These are phyloP conservation scores for Jamesozyma rosinii DNA, from an alignment of 805 yeast species.

Conservation along the genomic window DNA sequence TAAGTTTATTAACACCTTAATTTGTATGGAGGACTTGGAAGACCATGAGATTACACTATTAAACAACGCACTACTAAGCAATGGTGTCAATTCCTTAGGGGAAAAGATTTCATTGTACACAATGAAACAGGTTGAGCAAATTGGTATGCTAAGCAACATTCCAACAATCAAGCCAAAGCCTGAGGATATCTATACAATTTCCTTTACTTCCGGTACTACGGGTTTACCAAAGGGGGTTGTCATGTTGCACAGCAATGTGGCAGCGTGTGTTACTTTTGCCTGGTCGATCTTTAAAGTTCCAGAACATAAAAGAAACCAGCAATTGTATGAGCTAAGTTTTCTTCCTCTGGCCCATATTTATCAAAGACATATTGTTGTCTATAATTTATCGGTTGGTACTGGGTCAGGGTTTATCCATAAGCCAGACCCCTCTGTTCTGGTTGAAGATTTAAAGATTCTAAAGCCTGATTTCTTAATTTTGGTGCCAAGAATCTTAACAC, in stretches of 20 bases:
- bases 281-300: constrained; percentile 31
- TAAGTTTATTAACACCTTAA: constrained; percentile 39
- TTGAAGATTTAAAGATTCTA: constrained; percentile 48
- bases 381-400: constrained; percentile 40
- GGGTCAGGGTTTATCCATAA: constrained; percentile 48
- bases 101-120: constrained; percentile 35
- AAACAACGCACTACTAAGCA: constrained; percentile 22
- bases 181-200: constrained; percentile 48
- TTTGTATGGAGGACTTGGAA: constrained; percentile 45
- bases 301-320: constrained; percentile 15
- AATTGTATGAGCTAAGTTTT: constrained; percentile 34
- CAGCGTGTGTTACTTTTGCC: constrained; percentile 41
- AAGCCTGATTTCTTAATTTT: constrained; percentile 46
- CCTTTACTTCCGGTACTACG: constrained; percentile 70
- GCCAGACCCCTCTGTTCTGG: constrained; percentile 41
- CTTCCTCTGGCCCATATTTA: constrained; percentile 54
- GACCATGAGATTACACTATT: constrained; percentile 29
- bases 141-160: constrained; percentile 37
- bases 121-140: constrained; percentile 33
- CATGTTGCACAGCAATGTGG: constrained; percentile 42
- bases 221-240: constrained; percentile 69
- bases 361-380: constrained; percentile 40
- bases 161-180: constrained; percentile 42
- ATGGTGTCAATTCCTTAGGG: constrained; percentile 23
- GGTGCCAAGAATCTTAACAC: constrained; percentile 57